These are phyloP conservation scores for Tricholoma hemisulphureum DNA, from an alignment of 768 basidiomycete species.

Conservation along the genomic window DNA sequence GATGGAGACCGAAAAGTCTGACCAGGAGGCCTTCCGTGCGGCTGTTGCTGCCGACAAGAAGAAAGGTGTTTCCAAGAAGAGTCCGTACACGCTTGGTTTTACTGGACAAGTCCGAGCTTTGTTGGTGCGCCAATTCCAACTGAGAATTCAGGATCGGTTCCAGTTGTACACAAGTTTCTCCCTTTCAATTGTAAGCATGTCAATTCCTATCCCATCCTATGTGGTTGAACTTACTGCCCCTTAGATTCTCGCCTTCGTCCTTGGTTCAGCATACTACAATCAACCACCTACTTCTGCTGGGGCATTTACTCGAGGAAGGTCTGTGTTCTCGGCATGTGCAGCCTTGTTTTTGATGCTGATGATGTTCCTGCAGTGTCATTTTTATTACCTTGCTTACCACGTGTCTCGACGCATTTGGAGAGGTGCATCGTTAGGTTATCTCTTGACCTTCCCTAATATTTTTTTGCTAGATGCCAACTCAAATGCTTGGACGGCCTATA, in stretches of 20 bases:
- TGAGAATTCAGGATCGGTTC: slow-evolving; percentile 73
- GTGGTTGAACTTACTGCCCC: slow-evolving; percentile 8
- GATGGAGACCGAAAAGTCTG: slow-evolving; percentile 59
- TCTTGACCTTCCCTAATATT: slow-evolving; percentile 8
- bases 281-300: slow-evolving; percentile 73
- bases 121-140: slow-evolving; percentile 70
- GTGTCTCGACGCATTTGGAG: slow-evolving; percentile 70
- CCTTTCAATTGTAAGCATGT: slow-evolving; percentile 52
- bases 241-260: slow-evolving; percentile 57
- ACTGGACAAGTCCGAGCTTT: slow-evolving; percentile 69
- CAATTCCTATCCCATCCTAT: not conserved
- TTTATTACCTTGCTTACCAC: slow-evolving; percentile 69
- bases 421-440: slow-evolving; percentile 38
- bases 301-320: slow-evolving; percentile 83
- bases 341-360: not conserved
- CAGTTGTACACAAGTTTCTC: slow-evolving; percentile 71
- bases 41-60: slow-evolving; percentile 79
- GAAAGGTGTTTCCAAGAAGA: slow-evolving; percentile 71
- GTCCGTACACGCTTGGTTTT: slow-evolving; percentile 83
- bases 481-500: slow-evolving; percentile 81
- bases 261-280: slow-evolving; percentile 74
- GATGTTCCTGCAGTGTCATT: slow-evolving; percentile 46
- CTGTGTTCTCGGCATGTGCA: not conserved
- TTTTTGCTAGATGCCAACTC: slow-evolving; percentile 59
- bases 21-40: slow-evolving; percentile 75